Base-by-base conservation (phyloP, 495 filamentous ascomycete species). In the Podospora bellae-mahoneyi region DNA sequence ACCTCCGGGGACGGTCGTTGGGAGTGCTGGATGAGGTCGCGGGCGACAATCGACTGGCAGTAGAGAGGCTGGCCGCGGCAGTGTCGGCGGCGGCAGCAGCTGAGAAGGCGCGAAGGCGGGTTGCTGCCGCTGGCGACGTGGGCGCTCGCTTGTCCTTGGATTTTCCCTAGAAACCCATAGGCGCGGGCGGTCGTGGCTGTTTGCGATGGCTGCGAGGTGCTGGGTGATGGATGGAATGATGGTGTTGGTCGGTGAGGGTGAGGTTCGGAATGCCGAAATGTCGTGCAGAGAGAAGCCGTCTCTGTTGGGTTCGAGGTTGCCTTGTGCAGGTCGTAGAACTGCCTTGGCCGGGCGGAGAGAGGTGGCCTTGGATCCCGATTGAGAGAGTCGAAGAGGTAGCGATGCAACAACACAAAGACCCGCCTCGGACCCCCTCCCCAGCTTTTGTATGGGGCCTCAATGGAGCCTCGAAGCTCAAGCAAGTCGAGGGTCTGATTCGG, bases 131-230 rank as follows among this genome's bases (percentile, higher is more conserved):
- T 44, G 64, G 64, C 55, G 39, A 69, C 48, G 67, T 44, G n/a
- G 54, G 56, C 65, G 62, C 64, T 67, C 61, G 69, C 66, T 69
- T 69, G 62, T 34, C 60, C 67, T 27, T 66, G 60, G 70, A 60
- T 69, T 56, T 72, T 58, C 59, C 57, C 68, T 72, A 74, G 68
- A 72, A 72, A 66, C 71, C 70, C 72, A 74, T 74, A 64, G 28
- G 57, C 57, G 71, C 70, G 30, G n/a, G 30, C 28, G 61, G 30
- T 26, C 6, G 18, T n/a, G 60, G 19, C 30, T 5, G 32, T 18
- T 63, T 19, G 15, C 30, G 61, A 48, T 18, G 60, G 9, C 13
- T 10, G 39, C 39, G 39, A 16, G 15, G 5, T 13, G 39, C 39
- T 16, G 9, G 39, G 39, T 10, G 39, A 48, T 16, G 39, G 39